A percentile compares a stretch with the other conserved stretches of the same genome.
Conservation (phyloP, 2,329 filamentous ascomycete genomes). For the Fusarium oligoseptatum region DNA sequence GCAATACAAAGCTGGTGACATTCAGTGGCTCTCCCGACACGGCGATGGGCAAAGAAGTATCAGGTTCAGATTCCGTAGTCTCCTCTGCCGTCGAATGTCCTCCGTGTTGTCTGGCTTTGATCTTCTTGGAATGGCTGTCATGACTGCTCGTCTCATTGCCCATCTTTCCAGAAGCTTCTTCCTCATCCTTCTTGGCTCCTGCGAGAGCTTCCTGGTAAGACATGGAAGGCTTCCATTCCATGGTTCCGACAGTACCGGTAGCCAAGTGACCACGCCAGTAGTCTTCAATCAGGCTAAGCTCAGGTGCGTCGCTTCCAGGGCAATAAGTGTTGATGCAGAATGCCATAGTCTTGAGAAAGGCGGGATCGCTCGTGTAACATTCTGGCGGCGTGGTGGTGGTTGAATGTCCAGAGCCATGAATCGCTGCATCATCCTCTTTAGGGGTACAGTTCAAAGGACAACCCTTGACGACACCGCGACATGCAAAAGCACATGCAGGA, state of each 20-base stretch:
- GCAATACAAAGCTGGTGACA: slow-evolving; percentile 48
- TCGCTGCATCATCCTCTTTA: slow-evolving; percentile 10
- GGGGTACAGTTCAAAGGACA: slow-evolving; percentile 51
- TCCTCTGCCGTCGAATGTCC: slow-evolving; percentile 15
- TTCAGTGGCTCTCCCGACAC: slow-evolving; percentile 46
- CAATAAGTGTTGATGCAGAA: slow-evolving; percentile 53
- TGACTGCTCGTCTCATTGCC: not conserved
- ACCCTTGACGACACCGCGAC: slow-evolving; percentile 47
- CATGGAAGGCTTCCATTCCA: slow-evolving; percentile 42
- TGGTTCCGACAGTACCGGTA: slow-evolving; percentile 45
- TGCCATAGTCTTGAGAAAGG: slow-evolving; percentile 51
- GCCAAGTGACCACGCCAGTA: slow-evolving; percentile 49
- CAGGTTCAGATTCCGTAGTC: not conserved
- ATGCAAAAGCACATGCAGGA: slow-evolving; percentile 53
- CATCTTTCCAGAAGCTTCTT: slow-evolving; percentile 6
- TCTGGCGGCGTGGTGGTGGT: slow-evolving; percentile 41
- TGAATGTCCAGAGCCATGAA: slow-evolving; percentile 45
- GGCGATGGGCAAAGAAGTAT: slow-evolving; percentile 42
- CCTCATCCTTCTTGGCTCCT: slow-evolving; percentile 41
- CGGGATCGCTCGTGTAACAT: slow-evolving; percentile 48
- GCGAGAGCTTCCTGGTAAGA: slow-evolving; percentile 47
- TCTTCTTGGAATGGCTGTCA: not conserved
- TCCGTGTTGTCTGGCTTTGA: slow-evolving; percentile 34
- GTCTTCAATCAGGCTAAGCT: slow-evolving; percentile 35
- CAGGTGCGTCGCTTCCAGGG: slow-evolving; percentile 35